A percentile compares a stretch with the other conserved stretches of the same genome.
phyloP scores from a whole-genome alignment of 306 rosid genomes.

The Rubus parviflorus region DNA sequence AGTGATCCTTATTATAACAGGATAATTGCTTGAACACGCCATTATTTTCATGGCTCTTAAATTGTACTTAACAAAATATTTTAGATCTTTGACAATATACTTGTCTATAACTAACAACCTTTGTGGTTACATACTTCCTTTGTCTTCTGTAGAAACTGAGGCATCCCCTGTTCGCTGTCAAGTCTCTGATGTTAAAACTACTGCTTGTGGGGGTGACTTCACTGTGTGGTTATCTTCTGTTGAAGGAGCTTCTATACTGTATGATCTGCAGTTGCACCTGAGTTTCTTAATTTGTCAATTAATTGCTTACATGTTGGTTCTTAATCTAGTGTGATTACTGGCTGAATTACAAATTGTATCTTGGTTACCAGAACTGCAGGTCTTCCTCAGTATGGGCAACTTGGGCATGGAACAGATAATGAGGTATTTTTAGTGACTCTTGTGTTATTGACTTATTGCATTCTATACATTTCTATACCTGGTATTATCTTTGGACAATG shows the following conservation, averaged over 20 bases:
- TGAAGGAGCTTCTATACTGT: constrained; percentile 96
- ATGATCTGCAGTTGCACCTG: constrained; percentile 47
- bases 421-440: constrained; percentile 58
- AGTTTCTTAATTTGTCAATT: constrained; percentile 15
- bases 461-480: not conserved
- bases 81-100: not conserved
- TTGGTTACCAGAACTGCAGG: constrained; percentile 78
- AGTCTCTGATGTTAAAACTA: constrained; percentile 69
- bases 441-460: too few species aligned
- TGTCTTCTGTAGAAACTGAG: constrained; percentile 63
- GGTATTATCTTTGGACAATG: not conserved
- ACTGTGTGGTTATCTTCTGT: constrained; percentile 83
- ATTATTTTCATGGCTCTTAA: not conserved
- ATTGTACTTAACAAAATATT: not conserved
- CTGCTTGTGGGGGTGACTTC: constrained; percentile 87
- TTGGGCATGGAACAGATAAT: constrained; percentile 98
- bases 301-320: constrained; percentile 5
- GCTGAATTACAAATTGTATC: constrained; percentile 20
- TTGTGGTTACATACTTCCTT: constrained; percentile 11
- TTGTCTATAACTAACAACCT: not conserved
- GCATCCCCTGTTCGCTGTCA: constrained; percentile 83
- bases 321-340: constrained; percentile 7
- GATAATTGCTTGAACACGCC: not conserved
- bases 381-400: constrained; percentile 94
- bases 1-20: not conserved